Conservation (phyloP, 305 asterid genomes). For the Rubia tinctorum region DNA sequence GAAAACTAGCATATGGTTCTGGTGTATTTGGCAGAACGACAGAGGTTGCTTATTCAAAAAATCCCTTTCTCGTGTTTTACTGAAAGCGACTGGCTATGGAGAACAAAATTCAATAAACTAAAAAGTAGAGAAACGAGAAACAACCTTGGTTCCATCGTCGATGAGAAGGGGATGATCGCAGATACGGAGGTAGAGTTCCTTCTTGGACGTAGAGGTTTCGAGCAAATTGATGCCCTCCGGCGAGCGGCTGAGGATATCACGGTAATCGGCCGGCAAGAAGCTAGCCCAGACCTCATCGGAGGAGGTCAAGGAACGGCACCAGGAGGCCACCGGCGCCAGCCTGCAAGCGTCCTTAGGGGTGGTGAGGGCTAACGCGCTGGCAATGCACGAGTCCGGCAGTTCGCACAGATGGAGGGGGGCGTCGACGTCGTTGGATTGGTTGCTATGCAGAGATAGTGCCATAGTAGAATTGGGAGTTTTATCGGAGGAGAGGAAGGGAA, state of each 20-base stretch:
- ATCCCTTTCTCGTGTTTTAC: too few relatives aligned
- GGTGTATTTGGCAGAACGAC: not conserved
- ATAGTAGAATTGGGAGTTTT: not conserved
- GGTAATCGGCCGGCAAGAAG: conserved; percentile 67
- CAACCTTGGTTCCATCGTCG: conserved; percentile 63
- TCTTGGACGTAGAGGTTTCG: conserved; percentile 36
- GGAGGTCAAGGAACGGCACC: conserved; percentile 56
- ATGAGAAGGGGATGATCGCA: conserved; percentile 59
- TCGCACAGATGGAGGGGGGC: conserved; percentile 2
- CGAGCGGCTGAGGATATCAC: conserved; percentile 39
- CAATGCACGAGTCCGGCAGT: conserved; percentile 45
- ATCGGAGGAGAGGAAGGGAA: not conserved
- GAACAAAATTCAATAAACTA: too few relatives aligned
- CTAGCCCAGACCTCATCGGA: conserved; percentile 77
- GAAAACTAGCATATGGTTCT: not conserved
- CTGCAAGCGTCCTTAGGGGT: conserved; percentile 71
- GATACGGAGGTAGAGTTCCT: conserved; percentile 50
- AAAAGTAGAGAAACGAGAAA: not conserved
- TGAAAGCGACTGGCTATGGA: too few relatives aligned
- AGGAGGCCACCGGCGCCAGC: conserved; percentile 43
- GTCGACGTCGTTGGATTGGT: conserved; percentile 7
- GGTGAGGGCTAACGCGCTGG: conserved; percentile 56
- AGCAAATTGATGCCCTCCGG: conserved; percentile 30
- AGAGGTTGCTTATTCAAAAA: too few relatives aligned
- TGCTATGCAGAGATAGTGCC: not conserved